Evolutionary conservation across 1,139 yeast species (phyloP), one percentile per base, ranked within the genome.

Genomic region (Suhomyces terraborum): DNA sequence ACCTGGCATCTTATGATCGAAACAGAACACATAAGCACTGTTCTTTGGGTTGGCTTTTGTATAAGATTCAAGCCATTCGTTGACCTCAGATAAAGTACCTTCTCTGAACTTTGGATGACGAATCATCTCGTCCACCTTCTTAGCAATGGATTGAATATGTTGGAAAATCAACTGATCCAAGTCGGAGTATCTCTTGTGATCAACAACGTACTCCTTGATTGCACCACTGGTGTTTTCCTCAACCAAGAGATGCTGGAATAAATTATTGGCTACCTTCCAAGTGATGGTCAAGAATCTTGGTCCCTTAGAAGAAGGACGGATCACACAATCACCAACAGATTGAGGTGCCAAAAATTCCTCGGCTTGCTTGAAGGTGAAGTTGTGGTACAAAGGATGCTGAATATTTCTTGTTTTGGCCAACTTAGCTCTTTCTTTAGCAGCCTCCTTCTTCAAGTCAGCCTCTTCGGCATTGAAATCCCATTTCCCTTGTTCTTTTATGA

Each of bases 291-390:
- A 75, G 62, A 82, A 96, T 50, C 88, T 86, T 32, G 80, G 75
- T 25, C 98, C 98, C 48, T 84, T 82, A 6, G 96, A 88, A 1
- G 97, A 89, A 8, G 98, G 98, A 53, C 99, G 80, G 43, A 93
- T 88, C 23, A 94, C 95, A 66, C 89, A 80, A 55, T 88, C 96
- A 37, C 99, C 99, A 46, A 91, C 84, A 35, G 83, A 80, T 61
- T 86, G 79, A 12, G 96, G 87, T 9, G 97, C 96, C 56, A 93
- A 74, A 55, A 77, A 91, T 55, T 88, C 95, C 63, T 93, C 98
- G 0, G 99, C 98, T 67, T 93, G 97, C 47, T 75, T 76, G 47
- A 85, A 79, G 54, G 81, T 87, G 69, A 91, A 84, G 48, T 87
- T 84, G 52, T 81, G 86, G 75, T 88, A 93, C 58, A 86, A 78